Conservation (phyloP, 177 flowering plant genomes). For the Tripterygium wilfordii region DNA sequence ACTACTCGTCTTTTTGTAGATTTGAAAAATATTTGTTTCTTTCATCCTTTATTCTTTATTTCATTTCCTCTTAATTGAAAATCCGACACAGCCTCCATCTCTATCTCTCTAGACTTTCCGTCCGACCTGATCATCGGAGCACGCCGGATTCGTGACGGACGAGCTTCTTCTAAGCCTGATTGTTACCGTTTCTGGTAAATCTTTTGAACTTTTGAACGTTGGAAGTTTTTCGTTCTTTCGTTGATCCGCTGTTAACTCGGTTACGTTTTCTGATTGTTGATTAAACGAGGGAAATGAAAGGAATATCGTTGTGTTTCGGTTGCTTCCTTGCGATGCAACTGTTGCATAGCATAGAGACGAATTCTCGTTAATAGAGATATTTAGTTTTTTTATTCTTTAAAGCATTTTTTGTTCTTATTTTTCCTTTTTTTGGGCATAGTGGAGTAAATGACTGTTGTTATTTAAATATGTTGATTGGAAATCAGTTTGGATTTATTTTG, state of each 20-base stretch:
- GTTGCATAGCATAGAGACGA: too few species aligned
- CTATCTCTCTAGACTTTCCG: not conserved
- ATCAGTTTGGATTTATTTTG: too few species aligned
- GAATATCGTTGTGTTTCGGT: not conserved
- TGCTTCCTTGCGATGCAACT: too few species aligned
- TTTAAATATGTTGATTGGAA: too few species aligned
- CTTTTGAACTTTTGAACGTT: not conserved
- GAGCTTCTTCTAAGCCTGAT: not conserved
- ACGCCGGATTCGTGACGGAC: not conserved
- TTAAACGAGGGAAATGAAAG: not conserved
- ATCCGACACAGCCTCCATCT: slow-evolving; percentile 1
- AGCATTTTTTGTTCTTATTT: too few species aligned
- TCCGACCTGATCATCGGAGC: not conserved
- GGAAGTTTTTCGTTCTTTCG: not conserved
- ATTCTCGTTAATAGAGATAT: too few species aligned
- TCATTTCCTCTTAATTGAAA: slow-evolving; percentile 3
- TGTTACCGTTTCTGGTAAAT: not conserved
- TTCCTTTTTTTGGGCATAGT: too few species aligned
- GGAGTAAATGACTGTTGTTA: too few species aligned
- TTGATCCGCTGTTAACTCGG: not conserved
- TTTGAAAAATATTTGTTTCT: not conserved
- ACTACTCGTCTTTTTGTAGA: not conserved
- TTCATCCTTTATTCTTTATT: not conserved
- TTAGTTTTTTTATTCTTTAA: too few species aligned
- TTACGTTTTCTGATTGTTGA: not conserved